A percentile compares a stretch with the other conserved stretches of the same genome.
phyloP scores from a whole-genome alignment of 345 rosid genomes.

The Sisymbrium irio region DNA sequence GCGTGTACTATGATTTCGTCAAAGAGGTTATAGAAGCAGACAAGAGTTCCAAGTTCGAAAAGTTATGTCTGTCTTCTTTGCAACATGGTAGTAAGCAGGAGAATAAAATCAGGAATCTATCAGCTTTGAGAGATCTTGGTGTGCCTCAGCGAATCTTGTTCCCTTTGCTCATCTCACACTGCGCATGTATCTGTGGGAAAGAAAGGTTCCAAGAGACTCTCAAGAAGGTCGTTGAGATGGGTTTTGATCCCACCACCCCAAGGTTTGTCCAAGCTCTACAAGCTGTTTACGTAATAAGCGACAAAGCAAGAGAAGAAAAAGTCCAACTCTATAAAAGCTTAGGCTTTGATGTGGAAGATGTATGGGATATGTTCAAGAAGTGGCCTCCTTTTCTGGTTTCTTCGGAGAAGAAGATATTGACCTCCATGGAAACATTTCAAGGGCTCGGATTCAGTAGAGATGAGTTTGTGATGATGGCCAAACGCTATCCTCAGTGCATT shows the following conservation, averaged over 20 bases:
- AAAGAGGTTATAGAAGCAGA: too few species aligned
- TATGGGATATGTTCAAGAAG: not conserved
- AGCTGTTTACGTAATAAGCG: not conserved
- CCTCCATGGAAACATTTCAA: slow-evolving; percentile 13
- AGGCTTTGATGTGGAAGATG: not conserved
- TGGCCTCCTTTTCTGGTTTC: accelerated
- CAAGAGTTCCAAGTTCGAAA: not conserved
- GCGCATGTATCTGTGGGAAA: too few species aligned
- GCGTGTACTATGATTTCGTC: not conserved
- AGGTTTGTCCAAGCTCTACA: too few species aligned
- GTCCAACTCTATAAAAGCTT: not conserved
- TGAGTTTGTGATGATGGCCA: too few species aligned
- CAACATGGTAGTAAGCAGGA: not conserved
- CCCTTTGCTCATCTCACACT: not conserved
- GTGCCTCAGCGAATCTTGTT: not conserved
- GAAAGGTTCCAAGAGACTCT: too few species aligned
- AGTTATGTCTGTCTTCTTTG: not conserved
- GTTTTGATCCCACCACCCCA: too few species aligned
- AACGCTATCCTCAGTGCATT: too few species aligned
- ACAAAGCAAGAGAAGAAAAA: not conserved
- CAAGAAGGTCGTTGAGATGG: too few species aligned
- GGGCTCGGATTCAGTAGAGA: too few species aligned
- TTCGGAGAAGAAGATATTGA: not conserved
- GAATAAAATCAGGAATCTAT: not conserved
- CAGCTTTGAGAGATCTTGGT: not conserved